Conservation (phyloP, 2,329 filamentous ascomycete species). For the Rutstroemia sp. region DNA sequence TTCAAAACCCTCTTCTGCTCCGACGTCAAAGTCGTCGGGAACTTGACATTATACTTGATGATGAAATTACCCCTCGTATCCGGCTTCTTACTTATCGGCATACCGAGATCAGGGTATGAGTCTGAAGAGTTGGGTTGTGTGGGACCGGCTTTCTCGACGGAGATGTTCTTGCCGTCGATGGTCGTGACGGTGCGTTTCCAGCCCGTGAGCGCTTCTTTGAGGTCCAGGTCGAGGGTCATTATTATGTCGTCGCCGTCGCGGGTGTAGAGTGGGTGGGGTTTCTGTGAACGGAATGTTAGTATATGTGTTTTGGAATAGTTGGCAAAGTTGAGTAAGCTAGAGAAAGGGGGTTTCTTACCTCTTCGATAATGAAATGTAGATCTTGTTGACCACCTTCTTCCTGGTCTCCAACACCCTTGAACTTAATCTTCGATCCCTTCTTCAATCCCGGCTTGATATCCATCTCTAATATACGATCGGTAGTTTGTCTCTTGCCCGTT, state of each 20-base stretch:
- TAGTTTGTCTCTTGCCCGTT: slow-evolving; percentile 73
- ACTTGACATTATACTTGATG: slow-evolving; percentile 86
- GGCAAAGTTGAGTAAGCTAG: background rate
- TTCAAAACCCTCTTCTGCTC: slow-evolving; percentile 74
- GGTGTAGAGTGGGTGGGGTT: slow-evolving; percentile 75
- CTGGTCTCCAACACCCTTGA: slow-evolving; percentile 94
- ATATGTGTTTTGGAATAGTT: background rate
- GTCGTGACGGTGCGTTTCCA: slow-evolving; percentile 90
- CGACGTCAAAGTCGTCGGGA: slow-evolving; percentile 69
- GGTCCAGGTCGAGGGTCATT: slow-evolving; percentile 68
- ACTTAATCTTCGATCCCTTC: slow-evolving; percentile 97
- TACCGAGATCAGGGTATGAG: slow-evolving; percentile 76
- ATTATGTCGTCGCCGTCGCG: slow-evolving; percentile 85
- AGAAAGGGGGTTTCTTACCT: slow-evolving; percentile 51
- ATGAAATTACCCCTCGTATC: slow-evolving; percentile 79
- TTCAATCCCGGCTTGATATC: slow-evolving; percentile 94
- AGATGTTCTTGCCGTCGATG: slow-evolving; percentile 84
- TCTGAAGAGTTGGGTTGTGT: slow-evolving; percentile 81
- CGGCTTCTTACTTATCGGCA: slow-evolving; percentile 90
- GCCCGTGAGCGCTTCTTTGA: slow-evolving; percentile 91
- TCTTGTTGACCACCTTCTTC: slow-evolving; percentile 95
- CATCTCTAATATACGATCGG: slow-evolving; percentile 87
- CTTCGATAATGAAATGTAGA: slow-evolving; percentile 87
- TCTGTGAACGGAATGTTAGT: slow-evolving; percentile 42
- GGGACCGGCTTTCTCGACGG: slow-evolving; percentile 71